Conservation (phyloP, 768 basidiomycete species). For the Macrolepiota fuliginosa region DNA sequence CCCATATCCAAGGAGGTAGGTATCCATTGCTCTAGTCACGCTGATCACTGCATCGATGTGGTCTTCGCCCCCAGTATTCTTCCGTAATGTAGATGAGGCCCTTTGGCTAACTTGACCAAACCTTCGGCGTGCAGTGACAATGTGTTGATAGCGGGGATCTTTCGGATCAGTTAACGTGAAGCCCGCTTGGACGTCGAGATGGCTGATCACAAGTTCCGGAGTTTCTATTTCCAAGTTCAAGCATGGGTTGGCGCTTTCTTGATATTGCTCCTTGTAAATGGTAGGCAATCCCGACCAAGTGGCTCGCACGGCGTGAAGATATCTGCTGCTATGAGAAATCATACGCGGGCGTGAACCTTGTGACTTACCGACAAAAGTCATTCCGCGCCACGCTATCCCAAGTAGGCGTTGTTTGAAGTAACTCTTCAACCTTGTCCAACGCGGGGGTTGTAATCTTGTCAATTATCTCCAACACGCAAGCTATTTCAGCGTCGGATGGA, state of each 20-base stretch:
- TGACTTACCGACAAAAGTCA: conserved; percentile 76
- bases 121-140: conserved; percentile 51
- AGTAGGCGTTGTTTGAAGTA: conserved; percentile 51
- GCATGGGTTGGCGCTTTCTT: conserved; percentile 56
- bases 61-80: conserved; percentile 67
- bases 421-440: conserved; percentile 60
- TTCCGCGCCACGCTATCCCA: conserved; percentile 72
- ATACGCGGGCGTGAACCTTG: neutral
- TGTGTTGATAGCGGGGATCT: conserved; percentile 73
- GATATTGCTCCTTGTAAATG: conserved; percentile 55
- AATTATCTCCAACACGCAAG: conserved; percentile 77
- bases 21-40: conserved; percentile 72
- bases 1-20: conserved; percentile 71
- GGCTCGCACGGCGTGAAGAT: conserved; percentile 69
- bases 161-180: conserved; percentile 69
- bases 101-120: conserved; percentile 68
- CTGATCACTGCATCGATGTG: conserved; percentile 83
- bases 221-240: conserved; percentile 62
- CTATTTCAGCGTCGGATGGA: conserved; percentile 68
- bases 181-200: conserved; percentile 69
- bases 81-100: conserved; percentile 64
- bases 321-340: conserved; percentile 33
- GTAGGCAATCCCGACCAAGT: conserved; percentile 77
- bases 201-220: conserved; percentile 64
- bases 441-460: conserved; percentile 64